phyloP scores from a whole-genome alignment of 768 basidiomycete species.

The Termitomyces heimii region DNA sequence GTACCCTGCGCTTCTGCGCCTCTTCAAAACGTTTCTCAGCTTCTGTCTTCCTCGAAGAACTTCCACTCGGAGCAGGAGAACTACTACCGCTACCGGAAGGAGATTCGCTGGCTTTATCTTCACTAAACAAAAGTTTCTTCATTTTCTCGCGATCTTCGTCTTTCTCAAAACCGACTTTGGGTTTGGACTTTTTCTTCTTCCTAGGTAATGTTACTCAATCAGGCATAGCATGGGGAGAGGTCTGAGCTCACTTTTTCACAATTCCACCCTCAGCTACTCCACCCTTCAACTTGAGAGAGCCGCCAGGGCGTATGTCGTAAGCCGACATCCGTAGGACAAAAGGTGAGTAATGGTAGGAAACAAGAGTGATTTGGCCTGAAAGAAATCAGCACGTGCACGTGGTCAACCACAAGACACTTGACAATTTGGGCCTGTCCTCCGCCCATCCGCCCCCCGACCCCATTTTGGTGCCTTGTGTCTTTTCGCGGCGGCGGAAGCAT shows the following conservation, averaged over 20 bases:
- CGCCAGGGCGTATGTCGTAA: slow-evolving; percentile 81
- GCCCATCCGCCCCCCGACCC: slow-evolving; percentile 11
- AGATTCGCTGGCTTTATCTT: slow-evolving; percentile 39
- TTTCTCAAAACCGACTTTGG: slow-evolving; percentile 46
- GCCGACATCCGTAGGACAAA: slow-evolving; percentile 53
- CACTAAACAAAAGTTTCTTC: slow-evolving; percentile 43
- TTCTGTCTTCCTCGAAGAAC: slow-evolving; percentile 66
- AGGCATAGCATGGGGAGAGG: slow-evolving; percentile 7
- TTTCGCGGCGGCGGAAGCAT: neutral
- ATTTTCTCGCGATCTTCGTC: slow-evolving; percentile 40
- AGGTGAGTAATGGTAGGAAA: slow-evolving; percentile 9
- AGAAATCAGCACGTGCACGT: slow-evolving; percentile 19
- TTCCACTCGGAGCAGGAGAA: slow-evolving; percentile 51
- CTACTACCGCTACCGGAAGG: slow-evolving; percentile 52
- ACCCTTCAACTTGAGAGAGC: slow-evolving; percentile 89
- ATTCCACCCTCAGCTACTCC: slow-evolving; percentile 72
- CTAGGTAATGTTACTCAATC: slow-evolving; percentile 28
- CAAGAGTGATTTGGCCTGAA: neutral
- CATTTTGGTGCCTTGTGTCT: slow-evolving; percentile 9
- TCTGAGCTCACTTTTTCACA: slow-evolving; percentile 66
- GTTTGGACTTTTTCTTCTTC: slow-evolving; percentile 84
- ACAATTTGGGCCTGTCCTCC: neutral
- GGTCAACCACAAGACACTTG: neutral
- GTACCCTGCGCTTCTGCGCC: slow-evolving; percentile 74
- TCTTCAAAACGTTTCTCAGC: slow-evolving; percentile 88